Evolutionary conservation across 192 early-diverging fungal genomes (phyloP).

Genomic region (Podila epigama): DNA sequence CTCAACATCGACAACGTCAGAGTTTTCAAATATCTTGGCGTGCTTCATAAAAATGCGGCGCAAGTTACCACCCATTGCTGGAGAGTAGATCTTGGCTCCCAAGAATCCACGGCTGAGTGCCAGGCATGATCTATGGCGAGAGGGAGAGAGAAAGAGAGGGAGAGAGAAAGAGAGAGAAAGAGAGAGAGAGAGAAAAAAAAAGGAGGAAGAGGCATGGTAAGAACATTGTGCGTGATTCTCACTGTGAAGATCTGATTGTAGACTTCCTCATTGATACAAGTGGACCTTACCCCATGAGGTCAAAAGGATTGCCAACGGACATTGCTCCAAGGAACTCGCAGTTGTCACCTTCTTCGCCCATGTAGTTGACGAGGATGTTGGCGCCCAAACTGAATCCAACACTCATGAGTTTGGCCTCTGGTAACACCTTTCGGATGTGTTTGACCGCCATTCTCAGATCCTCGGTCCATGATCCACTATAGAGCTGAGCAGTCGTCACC

Average conservation of each 20-base stretch:
- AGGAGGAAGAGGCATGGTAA: slow-evolving; percentile 1
- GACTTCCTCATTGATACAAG: no score
- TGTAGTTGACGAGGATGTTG: slow-evolving; percentile 89
- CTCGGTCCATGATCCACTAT: slow-evolving; percentile 82
- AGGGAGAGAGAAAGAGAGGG: background rate
- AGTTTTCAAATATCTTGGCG: slow-evolving; percentile 24
- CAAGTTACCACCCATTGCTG: slow-evolving; percentile 56
- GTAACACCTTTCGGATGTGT: slow-evolving; percentile 61
- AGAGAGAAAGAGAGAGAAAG: background rate
- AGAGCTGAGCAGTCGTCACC: slow-evolving; percentile 80
- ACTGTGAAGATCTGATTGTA: no score
- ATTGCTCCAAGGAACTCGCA: slow-evolving; percentile 79
- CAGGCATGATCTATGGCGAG: slow-evolving; percentile 42
- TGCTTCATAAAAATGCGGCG: slow-evolving; percentile 53
- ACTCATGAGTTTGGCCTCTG: slow-evolving; percentile 74
- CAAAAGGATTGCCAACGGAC: slow-evolving; percentile 89
- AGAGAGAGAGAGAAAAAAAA: slow-evolving; percentile 8
- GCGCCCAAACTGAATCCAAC: slow-evolving; percentile 93
- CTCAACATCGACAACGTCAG: slow-evolving; percentile 18
- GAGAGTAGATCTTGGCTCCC: slow-evolving; percentile 53
- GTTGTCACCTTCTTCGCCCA: slow-evolving; percentile 81
- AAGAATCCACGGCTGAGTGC: slow-evolving; percentile 47
- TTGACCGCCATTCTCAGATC: slow-evolving; percentile 73
- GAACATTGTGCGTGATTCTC: no score
- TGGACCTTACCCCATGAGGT: slow-evolving; percentile 72